phyloP scores from a whole-genome alignment of 2,329 filamentous ascomycete species.

The Coleophoma crateriformis region DNA sequence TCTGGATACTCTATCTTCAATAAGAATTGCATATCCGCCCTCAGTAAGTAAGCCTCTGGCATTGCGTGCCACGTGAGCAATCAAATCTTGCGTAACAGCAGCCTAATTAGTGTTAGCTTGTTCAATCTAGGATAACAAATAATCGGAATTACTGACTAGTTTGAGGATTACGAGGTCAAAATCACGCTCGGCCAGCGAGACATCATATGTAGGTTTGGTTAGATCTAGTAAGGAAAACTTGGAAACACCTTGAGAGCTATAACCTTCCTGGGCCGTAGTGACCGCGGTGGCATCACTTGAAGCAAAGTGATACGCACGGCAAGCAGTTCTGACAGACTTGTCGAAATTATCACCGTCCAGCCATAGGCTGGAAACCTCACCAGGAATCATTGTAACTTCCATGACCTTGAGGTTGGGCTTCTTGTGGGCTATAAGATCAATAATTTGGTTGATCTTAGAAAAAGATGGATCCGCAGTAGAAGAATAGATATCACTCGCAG shows the following conservation, averaged over 20 bases:
- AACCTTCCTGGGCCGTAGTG: conserved; percentile 4
- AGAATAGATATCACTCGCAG: neutral
- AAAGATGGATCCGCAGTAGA: neutral
- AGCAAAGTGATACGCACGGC: conserved; percentile 8
- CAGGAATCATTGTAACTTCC: conserved; percentile 24
- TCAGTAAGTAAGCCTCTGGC: neutral
- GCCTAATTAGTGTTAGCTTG: neutral
- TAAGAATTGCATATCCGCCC: neutral
- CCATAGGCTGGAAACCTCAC: conserved; percentile 21
- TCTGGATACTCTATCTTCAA: neutral
- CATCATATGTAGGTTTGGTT: neutral
- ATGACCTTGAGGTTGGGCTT: conserved; percentile 28
- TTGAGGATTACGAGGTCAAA: conserved; percentile 5
- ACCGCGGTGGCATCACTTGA: conserved; percentile 4
- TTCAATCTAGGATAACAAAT: no score
- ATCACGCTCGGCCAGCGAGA: neutral
- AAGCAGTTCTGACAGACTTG: conserved; percentile 7
- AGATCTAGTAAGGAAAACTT: conserved; percentile 1
- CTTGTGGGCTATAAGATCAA: conserved; percentile 31
- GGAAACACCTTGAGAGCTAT: neutral
- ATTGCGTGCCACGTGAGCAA: neutral
- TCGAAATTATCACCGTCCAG: conserved; percentile 8
- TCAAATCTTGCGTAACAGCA: neutral
- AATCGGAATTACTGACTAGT: neutral
- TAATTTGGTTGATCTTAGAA: conserved; percentile 8